phyloP scores from a whole-genome alignment of 2,329 filamentous ascomycete genomes.

The Exophiala viscosa region DNA sequence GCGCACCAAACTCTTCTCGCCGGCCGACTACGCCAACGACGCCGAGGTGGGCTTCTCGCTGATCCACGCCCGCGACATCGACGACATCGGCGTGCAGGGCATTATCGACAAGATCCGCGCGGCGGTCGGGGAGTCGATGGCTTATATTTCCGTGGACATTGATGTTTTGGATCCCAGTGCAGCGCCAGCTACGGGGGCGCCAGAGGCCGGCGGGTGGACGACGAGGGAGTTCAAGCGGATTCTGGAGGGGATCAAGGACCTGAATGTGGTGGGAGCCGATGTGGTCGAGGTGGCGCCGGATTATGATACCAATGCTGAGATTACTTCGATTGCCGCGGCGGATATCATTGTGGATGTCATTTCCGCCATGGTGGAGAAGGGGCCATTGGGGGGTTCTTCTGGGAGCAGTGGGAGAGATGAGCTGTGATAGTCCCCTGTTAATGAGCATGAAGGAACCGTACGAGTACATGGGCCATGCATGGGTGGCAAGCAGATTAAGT shows the following conservation, averaged over 20 bases:
- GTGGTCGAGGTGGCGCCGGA: slow-evolving; percentile 25
- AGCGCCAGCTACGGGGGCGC: slow-evolving; percentile 31
- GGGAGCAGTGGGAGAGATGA: too few species aligned
- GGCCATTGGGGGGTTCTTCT: too few species aligned
- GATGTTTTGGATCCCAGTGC: slow-evolving; percentile 52
- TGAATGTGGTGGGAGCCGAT: slow-evolving; percentile 28
- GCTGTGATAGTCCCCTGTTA: too few species aligned
- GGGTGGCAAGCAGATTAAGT: too few species aligned
- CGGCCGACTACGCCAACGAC: slow-evolving; percentile 65
- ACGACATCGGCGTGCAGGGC: slow-evolving; percentile 70
- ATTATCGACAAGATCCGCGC: slow-evolving; percentile 67
- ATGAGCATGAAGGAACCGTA: too few species aligned
- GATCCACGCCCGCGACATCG: slow-evolving; percentile 65
- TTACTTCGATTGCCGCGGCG: slow-evolving; percentile 74
- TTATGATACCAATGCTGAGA: slow-evolving; percentile 67
- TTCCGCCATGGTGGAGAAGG: too few species aligned
- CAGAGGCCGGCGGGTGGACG: slow-evolving; percentile 27
- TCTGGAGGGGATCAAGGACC: slow-evolving; percentile 16
- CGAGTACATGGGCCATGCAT: too few species aligned
- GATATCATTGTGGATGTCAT: too few species aligned
- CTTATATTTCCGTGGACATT: slow-evolving; percentile 33
- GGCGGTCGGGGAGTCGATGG: slow-evolving; percentile 62
- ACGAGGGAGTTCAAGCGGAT: slow-evolving; percentile 23
- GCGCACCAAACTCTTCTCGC: slow-evolving; percentile 69
- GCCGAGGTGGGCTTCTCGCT: neutral